These are phyloP conservation scores for Paramecium sexaurelia DNA, from an alignment of 73 alveolate genomes.

Conservation along the genomic window DNA sequence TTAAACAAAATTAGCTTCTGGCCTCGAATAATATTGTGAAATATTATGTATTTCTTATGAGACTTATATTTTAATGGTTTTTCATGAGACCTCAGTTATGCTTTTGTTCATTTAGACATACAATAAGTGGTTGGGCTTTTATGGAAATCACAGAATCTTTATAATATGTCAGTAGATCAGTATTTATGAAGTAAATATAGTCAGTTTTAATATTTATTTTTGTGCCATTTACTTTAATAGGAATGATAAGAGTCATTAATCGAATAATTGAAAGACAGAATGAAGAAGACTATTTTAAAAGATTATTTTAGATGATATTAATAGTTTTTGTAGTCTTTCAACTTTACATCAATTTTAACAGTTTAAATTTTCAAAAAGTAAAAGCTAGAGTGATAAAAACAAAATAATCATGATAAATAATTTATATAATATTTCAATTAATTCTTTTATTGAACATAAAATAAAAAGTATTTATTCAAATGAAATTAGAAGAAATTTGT, in stretches of 20 bases:
- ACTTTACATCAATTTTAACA: neutral
- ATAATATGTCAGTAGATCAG: slow-evolving; percentile 5
- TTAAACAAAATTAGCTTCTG: neutral
- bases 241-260: slow-evolving; percentile 47
- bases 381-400: neutral
- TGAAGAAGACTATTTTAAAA: neutral
- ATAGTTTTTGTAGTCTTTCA: neutral
- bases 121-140: slow-evolving; percentile 55
- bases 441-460: too few species aligned
- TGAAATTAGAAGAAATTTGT: too few species aligned
- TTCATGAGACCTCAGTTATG: slow-evolving; percentile 38
- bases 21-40: neutral
- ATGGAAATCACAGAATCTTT: slow-evolving; percentile 57
- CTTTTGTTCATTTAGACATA: slow-evolving; percentile 45
- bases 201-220: slow-evolving; percentile 51
- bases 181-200: neutral
- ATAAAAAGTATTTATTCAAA: too few species aligned
- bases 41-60: neutral
- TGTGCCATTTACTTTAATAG: slow-evolving; percentile 68
- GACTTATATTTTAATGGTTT: neutral
- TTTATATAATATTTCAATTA: too few species aligned
- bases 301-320: neutral
- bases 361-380: neutral
- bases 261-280: neutral
- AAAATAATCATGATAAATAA: neutral